These are phyloP conservation scores for Jatropha multifida DNA, from an alignment of 441 rosid species.

Conservation along the genomic window DNA sequence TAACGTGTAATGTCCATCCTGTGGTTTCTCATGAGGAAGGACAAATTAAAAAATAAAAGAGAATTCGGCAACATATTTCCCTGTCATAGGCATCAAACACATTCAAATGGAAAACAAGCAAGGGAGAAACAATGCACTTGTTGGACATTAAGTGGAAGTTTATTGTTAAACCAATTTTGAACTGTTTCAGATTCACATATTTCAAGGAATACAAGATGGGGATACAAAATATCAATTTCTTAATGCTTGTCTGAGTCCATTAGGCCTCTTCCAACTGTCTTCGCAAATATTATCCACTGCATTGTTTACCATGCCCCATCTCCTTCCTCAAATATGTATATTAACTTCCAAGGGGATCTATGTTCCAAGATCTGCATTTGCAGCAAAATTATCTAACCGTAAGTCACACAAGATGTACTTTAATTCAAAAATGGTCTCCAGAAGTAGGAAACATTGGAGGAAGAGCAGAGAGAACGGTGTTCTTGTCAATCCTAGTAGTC, in stretches of 20 bases:
- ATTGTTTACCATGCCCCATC: background rate
- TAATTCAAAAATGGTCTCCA: constrained; percentile 70
- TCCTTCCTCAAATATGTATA: constrained; percentile 6
- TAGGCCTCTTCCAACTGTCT: background rate
- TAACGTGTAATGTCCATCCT: background rate
- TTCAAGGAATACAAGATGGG: constrained; percentile 47
- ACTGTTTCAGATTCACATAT: constrained; percentile 28
- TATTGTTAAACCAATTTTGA: constrained; percentile 26
- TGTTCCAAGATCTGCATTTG: constrained; percentile 21
- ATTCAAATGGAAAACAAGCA: background rate
- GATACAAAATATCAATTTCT: constrained; percentile 23
- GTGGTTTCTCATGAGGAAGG: background rate
- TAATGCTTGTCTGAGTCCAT: constrained; percentile 19
- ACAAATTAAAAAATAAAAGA: background rate
- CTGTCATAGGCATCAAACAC: background rate
- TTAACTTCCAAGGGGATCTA: constrained; percentile 24
- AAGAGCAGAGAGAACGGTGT: constrained; percentile 83
- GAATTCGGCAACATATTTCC: background rate
- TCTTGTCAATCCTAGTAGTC: constrained; percentile 62
- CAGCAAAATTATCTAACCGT: constrained; percentile 37
- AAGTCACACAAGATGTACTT: constrained; percentile 24
- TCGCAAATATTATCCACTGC: background rate
- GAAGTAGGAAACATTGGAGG: constrained; percentile 88
- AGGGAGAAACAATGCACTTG: background rate
- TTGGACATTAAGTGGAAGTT: constrained; percentile 23